Evolutionary conservation across 225 moss, liverwort and hornwort genomes (phyloP).

Genomic region (Neckera pumila): DNA sequence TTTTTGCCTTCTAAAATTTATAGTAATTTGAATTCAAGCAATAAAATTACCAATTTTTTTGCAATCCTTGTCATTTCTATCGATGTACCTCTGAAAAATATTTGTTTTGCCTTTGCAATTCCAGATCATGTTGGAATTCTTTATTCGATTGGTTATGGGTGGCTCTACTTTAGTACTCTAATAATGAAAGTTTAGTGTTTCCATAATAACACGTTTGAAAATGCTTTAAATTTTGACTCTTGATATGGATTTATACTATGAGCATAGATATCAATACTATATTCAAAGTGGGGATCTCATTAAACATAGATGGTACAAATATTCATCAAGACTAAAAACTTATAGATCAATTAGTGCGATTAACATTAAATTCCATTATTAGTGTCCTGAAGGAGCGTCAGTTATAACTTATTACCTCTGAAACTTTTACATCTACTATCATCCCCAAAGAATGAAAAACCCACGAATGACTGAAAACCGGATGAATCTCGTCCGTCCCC

Average conservation of each 20-base stretch:
- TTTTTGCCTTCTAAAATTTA: too few relatives aligned
- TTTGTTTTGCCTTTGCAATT: too few relatives aligned
- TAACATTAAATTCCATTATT: neutral
- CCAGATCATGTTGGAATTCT: too few relatives aligned
- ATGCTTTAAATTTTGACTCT: accelerated
- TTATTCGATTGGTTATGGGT: too few relatives aligned
- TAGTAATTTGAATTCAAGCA: too few relatives aligned
- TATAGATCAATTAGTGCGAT: neutral
- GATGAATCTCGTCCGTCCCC: neutral
- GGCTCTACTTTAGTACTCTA: too few relatives aligned
- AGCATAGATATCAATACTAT: neutral
- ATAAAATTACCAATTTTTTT: too few relatives aligned
- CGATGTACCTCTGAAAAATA: too few relatives aligned
- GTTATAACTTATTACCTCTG: neutral
- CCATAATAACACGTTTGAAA: neutral
- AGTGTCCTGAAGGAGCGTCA: neutral
- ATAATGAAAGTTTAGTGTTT: neutral
- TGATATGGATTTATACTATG: too few relatives aligned
- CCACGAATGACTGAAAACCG: neutral
- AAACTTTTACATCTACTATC: neutral
- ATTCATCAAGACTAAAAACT: neutral
- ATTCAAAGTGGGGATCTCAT: neutral
- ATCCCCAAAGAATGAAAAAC: neutral
- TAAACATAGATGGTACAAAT: too few relatives aligned
- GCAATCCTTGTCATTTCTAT: too few relatives aligned